These are phyloP conservation scores for Mucor velutinosus DNA, from an alignment of 371 early-diverging fungal species.

Conservation along the genomic window DNA sequence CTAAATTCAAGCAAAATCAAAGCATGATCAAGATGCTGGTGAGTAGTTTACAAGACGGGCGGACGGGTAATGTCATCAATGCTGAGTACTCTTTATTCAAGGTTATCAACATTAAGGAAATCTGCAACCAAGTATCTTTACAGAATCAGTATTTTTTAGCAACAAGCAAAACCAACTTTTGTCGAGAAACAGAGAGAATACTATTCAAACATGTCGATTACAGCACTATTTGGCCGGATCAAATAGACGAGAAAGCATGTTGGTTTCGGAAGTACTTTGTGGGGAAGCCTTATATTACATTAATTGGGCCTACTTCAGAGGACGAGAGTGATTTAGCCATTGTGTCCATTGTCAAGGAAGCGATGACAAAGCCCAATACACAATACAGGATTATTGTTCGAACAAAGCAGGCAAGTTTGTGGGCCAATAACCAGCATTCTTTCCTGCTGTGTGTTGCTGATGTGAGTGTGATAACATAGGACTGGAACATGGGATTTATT, in stretches of 20 bases:
- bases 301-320: constrained; percentile 32
- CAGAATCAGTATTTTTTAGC: not conserved
- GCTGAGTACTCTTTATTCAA: not conserved
- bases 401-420: constrained; percentile 31
- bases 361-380: not conserved
- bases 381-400: constrained; percentile 41
- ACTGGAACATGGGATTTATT: constrained; percentile 15
- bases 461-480: not conserved
- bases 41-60: not conserved
- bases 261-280: constrained; percentile 43
- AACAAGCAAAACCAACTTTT: not conserved
- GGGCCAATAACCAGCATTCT: not conserved
- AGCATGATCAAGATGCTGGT: constrained; percentile 8
- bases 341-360: constrained; percentile 19
- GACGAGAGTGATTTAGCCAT: constrained; percentile 7
- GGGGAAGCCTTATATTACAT: constrained; percentile 38
- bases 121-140: constrained; percentile 4
- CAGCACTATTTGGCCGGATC: constrained; percentile 25
- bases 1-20: constrained; percentile 8
- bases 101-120: constrained; percentile 9
- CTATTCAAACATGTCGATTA: not conserved
- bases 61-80: not conserved
- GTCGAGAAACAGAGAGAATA: constrained; percentile 5
- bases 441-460: not conserved
- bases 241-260: constrained; percentile 35